phyloP scores from a whole-genome alignment of 164 flowering plant species.

The Magnolia sinica region DNA sequence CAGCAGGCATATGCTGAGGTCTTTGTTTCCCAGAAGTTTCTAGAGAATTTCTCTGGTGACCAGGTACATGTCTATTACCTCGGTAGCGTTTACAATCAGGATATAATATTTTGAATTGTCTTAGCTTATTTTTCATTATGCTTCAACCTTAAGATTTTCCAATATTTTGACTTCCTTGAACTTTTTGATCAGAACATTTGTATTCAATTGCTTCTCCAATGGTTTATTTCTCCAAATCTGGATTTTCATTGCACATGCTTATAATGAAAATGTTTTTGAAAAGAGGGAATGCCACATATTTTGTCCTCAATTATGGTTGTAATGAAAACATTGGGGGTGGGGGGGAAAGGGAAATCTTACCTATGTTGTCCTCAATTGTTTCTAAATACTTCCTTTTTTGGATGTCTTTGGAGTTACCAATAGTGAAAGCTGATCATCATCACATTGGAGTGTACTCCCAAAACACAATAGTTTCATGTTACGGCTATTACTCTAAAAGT shows the following conservation, averaged over 20 bases:
- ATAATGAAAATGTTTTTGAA: too few species aligned
- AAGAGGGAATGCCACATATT: too few species aligned
- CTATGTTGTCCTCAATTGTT: not conserved
- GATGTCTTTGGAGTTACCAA: not conserved
- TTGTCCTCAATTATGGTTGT: too few species aligned
- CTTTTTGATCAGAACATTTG: not conserved
- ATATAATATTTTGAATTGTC: too few species aligned
- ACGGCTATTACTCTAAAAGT: too few species aligned
- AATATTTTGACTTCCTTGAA: not conserved
- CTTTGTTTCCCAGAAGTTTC: constrained; percentile 73
- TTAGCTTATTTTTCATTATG: too few species aligned
- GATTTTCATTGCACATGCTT: not conserved
- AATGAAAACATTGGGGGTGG: too few species aligned
- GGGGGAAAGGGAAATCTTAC: too few species aligned
- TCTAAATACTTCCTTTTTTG: not conserved
- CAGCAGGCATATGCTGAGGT: constrained; percentile 90
- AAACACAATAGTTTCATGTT: too few species aligned
- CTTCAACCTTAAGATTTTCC: not conserved
- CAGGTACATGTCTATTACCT: constrained; percentile 49
- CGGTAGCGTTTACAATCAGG: not conserved
- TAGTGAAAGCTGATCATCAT: not conserved
- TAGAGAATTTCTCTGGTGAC: constrained; percentile 93
- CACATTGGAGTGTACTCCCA: too few species aligned
- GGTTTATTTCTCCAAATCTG: not conserved
- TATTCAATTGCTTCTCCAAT: not conserved